Base-by-base conservation (phyloP, 208 protist species). In the Trypanosomatidae sp. region DNA sequence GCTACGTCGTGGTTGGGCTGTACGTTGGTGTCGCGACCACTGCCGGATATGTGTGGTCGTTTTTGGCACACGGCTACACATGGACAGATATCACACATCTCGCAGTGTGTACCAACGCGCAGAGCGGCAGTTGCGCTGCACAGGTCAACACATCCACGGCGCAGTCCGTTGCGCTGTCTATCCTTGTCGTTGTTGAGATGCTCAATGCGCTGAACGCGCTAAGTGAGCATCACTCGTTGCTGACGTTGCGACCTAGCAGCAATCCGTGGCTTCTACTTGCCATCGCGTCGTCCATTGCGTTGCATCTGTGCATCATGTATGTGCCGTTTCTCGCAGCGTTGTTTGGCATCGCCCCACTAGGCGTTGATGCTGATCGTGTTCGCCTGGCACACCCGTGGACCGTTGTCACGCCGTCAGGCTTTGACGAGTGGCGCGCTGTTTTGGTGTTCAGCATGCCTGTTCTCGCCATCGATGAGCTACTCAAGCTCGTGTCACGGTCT, bases 181-280 rank as follows among this genome's bases (percentile, higher is more conserved):
- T 97, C 43, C 69, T 97, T 10, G 94, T 97, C 4, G 42, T 90
- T 3, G 68, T 97, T 18, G 94, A 97, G 60, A 97, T 98, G 92
- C 67, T 97, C 32, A 97, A 96, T 64, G 89, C 92, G 13, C 66
- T 97, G 28, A 97, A 96, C 48, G 88, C 89, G 18, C 54, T 97
- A 5, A 96, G 88, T 47, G 91, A 97, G 56, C 93, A 94, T 42
- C 67, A 89, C 26, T 89, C 83, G n/a, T 39, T 94, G 15, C 55
- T 88, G 6, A 60, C 67, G 23, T 71, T 53, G 11, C 73, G 75
- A 6, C 87, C 83, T 8, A 60, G 56, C 6, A 74, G 61, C 7
- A 92, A 92, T 56, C 53, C 73, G n/a, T 88, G 76, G 69, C 60
- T 94, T 4, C 26, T 97, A 16, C 28, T 77, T 10, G 71, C 92